phyloP scores from a whole-genome alignment of 2,329 filamentous ascomycete genomes.

The Colletotrichum lentis region DNA sequence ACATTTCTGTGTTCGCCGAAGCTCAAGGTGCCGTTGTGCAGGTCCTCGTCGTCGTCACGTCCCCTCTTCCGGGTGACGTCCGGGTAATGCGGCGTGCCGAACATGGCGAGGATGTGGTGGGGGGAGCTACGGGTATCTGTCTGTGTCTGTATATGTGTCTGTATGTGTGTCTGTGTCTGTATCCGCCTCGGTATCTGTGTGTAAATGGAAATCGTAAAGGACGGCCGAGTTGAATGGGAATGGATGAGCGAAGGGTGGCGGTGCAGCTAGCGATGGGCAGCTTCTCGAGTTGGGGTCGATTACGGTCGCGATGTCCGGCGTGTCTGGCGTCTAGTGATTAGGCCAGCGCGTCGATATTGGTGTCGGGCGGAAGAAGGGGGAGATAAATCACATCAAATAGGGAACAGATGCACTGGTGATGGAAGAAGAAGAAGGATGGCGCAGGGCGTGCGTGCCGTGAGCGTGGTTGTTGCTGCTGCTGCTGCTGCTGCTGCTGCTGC shows the following conservation, averaged over 20 bases:
- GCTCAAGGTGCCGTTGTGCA: constrained; percentile 50
- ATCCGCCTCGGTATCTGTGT: too few relatives aligned
- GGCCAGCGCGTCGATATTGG: too few relatives aligned
- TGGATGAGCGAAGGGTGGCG: background rate
- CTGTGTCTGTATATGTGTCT: background rate
- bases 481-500: constrained; percentile 5
- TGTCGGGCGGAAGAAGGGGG: background rate
- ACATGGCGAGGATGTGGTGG: constrained; percentile 17
- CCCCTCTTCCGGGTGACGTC: constrained; percentile 32
- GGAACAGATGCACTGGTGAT: background rate
- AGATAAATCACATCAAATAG: background rate
- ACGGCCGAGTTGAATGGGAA: background rate
- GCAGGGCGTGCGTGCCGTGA: constrained; percentile 14
- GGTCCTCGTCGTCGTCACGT: constrained; percentile 55
- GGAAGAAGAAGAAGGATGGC: background rate
- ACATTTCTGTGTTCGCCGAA: constrained; percentile 62
- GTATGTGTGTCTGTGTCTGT: background rate
- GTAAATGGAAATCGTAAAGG: background rate
- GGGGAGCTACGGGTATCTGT: background rate
- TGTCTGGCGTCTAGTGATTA: background rate
- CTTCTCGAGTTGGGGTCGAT: background rate
- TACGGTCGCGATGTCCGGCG: background rate
- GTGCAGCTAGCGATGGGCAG: background rate
- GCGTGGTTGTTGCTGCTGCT: background rate
- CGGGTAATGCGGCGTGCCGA: constrained; percentile 18